Conservation (phyloP, 805 yeast genomes). For the Saccharomycopsis selenospora region DNA sequence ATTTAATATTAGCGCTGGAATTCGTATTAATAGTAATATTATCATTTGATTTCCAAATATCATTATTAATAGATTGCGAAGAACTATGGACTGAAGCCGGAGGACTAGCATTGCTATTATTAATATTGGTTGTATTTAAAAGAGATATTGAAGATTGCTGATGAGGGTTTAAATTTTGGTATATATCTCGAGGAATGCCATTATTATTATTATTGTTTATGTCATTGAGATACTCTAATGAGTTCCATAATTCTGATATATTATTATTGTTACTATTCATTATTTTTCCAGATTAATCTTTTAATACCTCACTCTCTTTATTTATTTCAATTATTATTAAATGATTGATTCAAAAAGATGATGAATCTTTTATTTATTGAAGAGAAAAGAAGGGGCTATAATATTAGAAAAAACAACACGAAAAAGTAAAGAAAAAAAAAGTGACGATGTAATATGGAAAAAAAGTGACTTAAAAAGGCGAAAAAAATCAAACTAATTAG, state of each 20-base stretch:
- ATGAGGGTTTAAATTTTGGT: not conserved
- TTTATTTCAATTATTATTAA: no score
- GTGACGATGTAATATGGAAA: no score
- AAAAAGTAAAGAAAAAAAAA: no score
- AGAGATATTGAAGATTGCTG: not conserved
- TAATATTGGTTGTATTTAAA: not conserved
- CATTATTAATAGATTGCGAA: not conserved
- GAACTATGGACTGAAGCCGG: not conserved
- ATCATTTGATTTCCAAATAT: not conserved
- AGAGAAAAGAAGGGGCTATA: no score
- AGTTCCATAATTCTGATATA: not conserved
- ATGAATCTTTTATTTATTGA: no score
- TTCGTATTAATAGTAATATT: not conserved
- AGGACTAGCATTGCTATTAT: not conserved
- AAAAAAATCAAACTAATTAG: no score
- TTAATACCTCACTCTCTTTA: no score
- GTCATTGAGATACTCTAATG: not conserved
- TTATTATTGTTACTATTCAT: not conserved
- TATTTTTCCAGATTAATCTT: no score
- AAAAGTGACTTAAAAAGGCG: no score
- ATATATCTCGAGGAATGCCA: not conserved
- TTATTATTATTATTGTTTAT: not conserved
- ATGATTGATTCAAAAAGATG: no score
- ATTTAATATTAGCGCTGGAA: constrained; percentile 2
- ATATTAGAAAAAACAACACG: no score